Conservation (phyloP, 2,329 filamentous ascomycete genomes). For the Exophiala spinifera region DNA sequence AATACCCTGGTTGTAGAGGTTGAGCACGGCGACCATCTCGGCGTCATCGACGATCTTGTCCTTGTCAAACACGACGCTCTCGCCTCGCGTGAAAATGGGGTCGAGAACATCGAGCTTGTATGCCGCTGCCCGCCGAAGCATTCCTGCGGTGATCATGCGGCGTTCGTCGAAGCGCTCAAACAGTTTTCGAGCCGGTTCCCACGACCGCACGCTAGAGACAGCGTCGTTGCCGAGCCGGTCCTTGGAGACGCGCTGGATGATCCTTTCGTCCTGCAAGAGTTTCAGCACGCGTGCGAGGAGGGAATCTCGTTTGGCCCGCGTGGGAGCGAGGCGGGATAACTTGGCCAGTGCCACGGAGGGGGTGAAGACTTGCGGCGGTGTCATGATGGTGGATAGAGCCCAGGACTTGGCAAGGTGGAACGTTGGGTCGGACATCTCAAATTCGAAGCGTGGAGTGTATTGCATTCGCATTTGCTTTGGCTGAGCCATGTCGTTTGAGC, state of each 20-base stretch:
- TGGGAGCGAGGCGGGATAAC: conserved; percentile 25
- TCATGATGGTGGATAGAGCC: conserved; percentile 48
- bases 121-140: conserved; percentile 39
- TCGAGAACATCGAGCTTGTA: conserved; percentile 47
- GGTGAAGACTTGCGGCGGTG: conserved; percentile 42
- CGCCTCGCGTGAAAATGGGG: conserved; percentile 32
- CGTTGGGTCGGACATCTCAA: conserved; percentile 6
- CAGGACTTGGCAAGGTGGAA: conserved; percentile 42
- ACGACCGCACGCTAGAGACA: conserved; percentile 7
- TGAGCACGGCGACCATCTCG: conserved; percentile 30
- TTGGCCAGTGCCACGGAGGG: conserved; percentile 36
- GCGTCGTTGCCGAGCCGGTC: conserved; percentile 41
- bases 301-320: conserved; percentile 24
- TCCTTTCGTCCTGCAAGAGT: conserved; percentile 34
- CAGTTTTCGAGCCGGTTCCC: conserved; percentile 28
- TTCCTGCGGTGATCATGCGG: conserved; percentile 39
- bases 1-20: conserved; percentile 33
- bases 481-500: too few relatives aligned
- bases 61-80: conserved; percentile 25
- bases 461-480: conserved; percentile 4
- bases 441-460: conserved; percentile 5
- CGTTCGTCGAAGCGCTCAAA: conserved; percentile 44
- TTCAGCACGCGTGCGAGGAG: conserved; percentile 41
- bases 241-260: conserved; percentile 13
- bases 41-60: conserved; percentile 31